These are phyloP conservation scores for Pyrus bretschneideri DNA, from an alignment of 306 rosid species.

Conservation along the genomic window DNA sequence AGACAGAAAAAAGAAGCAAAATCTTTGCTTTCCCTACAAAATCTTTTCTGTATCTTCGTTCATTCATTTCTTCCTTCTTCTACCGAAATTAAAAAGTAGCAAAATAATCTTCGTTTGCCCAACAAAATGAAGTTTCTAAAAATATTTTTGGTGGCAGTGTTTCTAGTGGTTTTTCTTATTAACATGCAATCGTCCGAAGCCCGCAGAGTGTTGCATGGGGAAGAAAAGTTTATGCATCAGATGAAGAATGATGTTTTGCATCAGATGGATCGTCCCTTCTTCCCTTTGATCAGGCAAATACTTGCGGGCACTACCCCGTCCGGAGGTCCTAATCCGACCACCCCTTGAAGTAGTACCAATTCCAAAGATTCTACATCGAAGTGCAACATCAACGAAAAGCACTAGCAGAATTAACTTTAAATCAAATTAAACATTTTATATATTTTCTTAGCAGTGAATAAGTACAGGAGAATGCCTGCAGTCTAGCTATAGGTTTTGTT, in stretches of 20 bases:
- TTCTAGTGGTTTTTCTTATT: neutral
- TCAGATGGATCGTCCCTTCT: too few relatives aligned
- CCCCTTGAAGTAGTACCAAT: too few relatives aligned
- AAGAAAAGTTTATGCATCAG: neutral
- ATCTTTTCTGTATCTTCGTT: neutral
- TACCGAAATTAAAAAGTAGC: neutral
- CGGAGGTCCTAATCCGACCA: too few relatives aligned
- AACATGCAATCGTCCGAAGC: slow-evolving; percentile 1
- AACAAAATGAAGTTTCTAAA: slow-evolving; percentile 3
- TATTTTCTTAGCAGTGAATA: too few relatives aligned
- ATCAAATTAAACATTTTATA: too few relatives aligned
- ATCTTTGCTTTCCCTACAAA: neutral
- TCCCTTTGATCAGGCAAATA: too few relatives aligned
- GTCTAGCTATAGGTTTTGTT: too few relatives aligned
- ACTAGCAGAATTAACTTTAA: too few relatives aligned
- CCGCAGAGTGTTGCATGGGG: neutral
- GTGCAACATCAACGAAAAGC: neutral
- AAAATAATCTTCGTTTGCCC: neutral
- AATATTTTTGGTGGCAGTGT: neutral
- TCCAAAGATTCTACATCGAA: neutral
- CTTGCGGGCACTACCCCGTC: neutral
- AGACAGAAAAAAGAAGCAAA: neutral
- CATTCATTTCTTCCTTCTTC: too few relatives aligned
- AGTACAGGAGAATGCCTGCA: too few relatives aligned
- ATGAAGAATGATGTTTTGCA: neutral